These are phyloP conservation scores for Mycosarcoma maydis DNA, from an alignment of 1,284 basidiomycete species.

Conservation along the genomic window DNA sequence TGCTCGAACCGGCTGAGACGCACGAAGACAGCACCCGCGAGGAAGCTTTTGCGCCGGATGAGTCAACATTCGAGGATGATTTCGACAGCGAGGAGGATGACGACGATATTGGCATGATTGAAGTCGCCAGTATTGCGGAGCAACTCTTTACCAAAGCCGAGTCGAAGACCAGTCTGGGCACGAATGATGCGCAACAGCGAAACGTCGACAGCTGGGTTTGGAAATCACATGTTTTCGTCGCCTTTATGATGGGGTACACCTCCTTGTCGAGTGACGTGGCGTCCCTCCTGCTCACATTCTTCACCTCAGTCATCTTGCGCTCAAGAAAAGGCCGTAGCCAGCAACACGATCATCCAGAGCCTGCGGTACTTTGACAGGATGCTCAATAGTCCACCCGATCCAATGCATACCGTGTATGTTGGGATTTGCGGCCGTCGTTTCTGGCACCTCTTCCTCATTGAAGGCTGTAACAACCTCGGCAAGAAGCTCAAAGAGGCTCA, in stretches of 20 bases:
- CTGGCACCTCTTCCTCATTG: conserved; percentile 2
- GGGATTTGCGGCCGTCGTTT: conserved; percentile 13
- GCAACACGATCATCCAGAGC: neutral
- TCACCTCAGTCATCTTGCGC: neutral
- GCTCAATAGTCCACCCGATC: conserved; percentile 1
- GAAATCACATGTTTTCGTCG: neutral
- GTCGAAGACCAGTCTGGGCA: too few species aligned
- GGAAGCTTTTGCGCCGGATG: too few species aligned
- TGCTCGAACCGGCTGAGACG: too few species aligned
- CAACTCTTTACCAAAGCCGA: too few species aligned
- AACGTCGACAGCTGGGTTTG: neutral
- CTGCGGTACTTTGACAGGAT: conserved; percentile 3
- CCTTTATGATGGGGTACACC: neutral
- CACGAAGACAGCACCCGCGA: too few species aligned
- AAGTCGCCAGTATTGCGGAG: too few species aligned
- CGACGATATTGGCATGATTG: too few species aligned
- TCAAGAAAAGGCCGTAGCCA: neutral
- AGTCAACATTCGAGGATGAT: too few species aligned
- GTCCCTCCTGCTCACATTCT: neutral
- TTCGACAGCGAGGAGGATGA: too few species aligned
- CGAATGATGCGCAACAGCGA: too few species aligned
- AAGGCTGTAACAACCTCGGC: neutral
- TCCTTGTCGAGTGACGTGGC: neutral
- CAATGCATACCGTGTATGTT: conserved; percentile 9
- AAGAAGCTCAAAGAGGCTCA: neutral